Base-by-base conservation (phyloP, 345 rosid species). In the thale cress (Arabidopsis thaliana) region DNA sequence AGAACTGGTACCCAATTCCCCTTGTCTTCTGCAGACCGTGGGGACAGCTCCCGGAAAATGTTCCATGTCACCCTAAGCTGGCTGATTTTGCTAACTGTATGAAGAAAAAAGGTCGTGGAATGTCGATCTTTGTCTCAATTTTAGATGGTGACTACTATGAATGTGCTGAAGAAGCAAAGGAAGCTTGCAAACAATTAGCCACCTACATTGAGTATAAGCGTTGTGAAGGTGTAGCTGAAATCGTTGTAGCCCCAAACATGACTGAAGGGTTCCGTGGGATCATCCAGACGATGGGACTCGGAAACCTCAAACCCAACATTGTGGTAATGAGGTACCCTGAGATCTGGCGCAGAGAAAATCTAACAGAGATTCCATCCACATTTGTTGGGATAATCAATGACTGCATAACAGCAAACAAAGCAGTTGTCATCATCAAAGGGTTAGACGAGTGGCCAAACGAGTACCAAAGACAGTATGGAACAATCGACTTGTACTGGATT, bases 61-160 rank as follows among this genome's bases (percentile, higher is more conserved):
- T 96, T 25, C 97, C 99, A 1, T 96, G 99, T 85, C 99, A 96
- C 76, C 98, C 98, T 20, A 96, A 96, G 72, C 91, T 96, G 71
- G 97, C 97, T 6, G 99, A 96, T 81, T 96, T 96, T 81, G 97
- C 99, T 1, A 96, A 91, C 84, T 96, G 96, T 81, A 91, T 96
- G 99, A 96, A 93, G 89, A 96, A 96, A 79, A 96, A 96, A 81
- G 99, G 98, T 45, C 91, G 98, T 40, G 99, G 99, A 73, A 96
- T 96, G 99, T 96, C 97, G 69, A 93, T 96, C 59, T 93, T 96
- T 34, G 84, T 91, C 58, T 89, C 94, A 11, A 93, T 93, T 74
- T 61, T 93, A 57, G 98, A 96, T 42, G 99, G 99, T 20, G 94
- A 93, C 80, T 96, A 96, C 81, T 90, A 91, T 66, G 98, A 96